A percentile compares a stretch with the other conserved stretches of the same genome.
Conservation (phyloP, 192 early-diverging fungal species). For the Chytriomyces sp. region DNA sequence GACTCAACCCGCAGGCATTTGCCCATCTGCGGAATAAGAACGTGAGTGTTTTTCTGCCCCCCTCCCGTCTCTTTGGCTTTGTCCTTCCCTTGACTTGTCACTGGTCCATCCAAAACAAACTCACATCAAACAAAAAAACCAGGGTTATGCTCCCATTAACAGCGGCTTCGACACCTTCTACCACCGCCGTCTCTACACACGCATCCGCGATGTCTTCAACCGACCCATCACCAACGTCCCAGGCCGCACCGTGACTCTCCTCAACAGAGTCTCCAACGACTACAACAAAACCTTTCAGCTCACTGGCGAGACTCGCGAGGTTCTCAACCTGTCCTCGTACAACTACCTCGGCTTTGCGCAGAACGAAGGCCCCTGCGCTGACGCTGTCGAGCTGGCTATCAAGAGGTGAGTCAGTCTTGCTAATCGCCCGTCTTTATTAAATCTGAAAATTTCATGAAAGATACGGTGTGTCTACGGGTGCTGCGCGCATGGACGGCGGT, state of each 20-base stretch:
- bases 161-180: conserved; percentile 98
- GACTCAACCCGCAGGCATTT: conserved; percentile 73
- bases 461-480: conserved; percentile 72
- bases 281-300: conserved; percentile 85
- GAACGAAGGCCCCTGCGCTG: conserved; percentile 89
- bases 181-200: conserved; percentile 82
- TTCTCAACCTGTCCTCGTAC: conserved; percentile 93
- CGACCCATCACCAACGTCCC: conserved; percentile 93
- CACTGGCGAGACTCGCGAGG: conserved; percentile 78
- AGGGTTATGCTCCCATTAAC: conserved; percentile 91
- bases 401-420: conserved; percentile 44
- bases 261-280: conserved; percentile 86
- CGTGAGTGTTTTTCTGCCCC: conserved; percentile 19
- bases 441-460: background rate
- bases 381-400: conserved; percentile 83
- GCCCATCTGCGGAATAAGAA: conserved; percentile 61
- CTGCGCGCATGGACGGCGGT: conserved; percentile 77
- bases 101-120: background rate
- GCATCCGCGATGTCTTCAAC: conserved; percentile 94
- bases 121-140: conserved; percentile 1
- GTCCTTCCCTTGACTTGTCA: background rate
- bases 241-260: conserved; percentile 79
- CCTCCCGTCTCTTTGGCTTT: no score
- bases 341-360: conserved; percentile 99
- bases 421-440: background rate